Evolutionary conservation across 2,329 filamentous ascomycete species (phyloP).

Genomic region (Metarhizium humberi): DNA sequence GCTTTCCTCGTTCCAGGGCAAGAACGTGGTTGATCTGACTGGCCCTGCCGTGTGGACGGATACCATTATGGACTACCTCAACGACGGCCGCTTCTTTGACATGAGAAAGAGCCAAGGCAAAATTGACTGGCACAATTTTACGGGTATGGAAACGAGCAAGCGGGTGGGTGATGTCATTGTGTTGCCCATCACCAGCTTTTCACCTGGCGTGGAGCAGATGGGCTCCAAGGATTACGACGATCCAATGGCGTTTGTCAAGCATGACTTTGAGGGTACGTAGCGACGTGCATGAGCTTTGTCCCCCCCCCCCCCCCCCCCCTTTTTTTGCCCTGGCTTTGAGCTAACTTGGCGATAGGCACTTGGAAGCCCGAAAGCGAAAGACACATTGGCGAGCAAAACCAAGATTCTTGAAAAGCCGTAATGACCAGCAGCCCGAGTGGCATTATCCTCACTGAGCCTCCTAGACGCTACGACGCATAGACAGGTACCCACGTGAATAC

Average conservation of each 20-base stretch:
- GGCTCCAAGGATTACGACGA: conserved; percentile 79
- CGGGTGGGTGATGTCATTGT: conserved; percentile 91
- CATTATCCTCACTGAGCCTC: too few relatives aligned
- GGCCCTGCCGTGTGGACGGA: conserved; percentile 95
- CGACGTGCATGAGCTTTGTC: neutral
- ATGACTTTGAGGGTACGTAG: conserved; percentile 80
- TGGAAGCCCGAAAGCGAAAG: conserved; percentile 68
- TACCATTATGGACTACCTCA: conserved; percentile 84
- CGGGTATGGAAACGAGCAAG: conserved; percentile 71
- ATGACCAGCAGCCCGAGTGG: too few relatives aligned
- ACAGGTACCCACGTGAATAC: too few relatives aligned
- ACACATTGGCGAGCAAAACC: conserved; percentile 49
- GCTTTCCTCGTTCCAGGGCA: conserved; percentile 50
- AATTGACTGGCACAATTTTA: conserved; percentile 83
- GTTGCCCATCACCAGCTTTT: conserved; percentile 94
- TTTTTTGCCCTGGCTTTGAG: neutral
- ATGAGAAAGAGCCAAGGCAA: conserved; percentile 60
- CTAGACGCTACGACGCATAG: too few relatives aligned
- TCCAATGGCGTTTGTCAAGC: conserved; percentile 95
- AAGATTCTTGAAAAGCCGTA: conserved; percentile 9
- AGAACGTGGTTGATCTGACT: conserved; percentile 85
- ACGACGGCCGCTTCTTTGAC: conserved; percentile 81
- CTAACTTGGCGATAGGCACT: conserved; percentile 41
- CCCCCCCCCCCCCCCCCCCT: too few relatives aligned
- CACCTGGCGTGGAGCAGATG: conserved; percentile 90